phyloP scores from a whole-genome alignment of 306 rosid genomes.

The Cicer pinnatifidum region DNA sequence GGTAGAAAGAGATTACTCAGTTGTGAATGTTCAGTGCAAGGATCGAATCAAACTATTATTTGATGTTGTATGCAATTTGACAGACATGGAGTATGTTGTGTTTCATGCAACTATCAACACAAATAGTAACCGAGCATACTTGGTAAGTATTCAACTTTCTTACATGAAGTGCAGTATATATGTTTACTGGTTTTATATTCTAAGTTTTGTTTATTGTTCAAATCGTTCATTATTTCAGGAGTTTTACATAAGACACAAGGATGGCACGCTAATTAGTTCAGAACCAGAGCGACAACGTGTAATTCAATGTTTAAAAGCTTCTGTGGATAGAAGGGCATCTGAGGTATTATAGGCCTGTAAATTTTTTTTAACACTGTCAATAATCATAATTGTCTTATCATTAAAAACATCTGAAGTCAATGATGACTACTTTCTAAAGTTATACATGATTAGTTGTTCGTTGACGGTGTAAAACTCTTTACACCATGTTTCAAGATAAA shows the following conservation, averaged over 20 bases:
- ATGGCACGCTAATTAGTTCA: constrained; percentile 97
- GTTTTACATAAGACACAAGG: constrained; percentile 82
- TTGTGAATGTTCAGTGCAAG: constrained; percentile 85
- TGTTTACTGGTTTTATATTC: constrained; percentile 21
- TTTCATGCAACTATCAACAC: constrained; percentile 88
- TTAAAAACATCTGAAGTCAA: no score
- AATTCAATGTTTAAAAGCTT: constrained; percentile 84
- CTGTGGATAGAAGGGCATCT: constrained; percentile 85
- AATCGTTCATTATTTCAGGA: constrained; percentile 56
- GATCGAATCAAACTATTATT: constrained; percentile 80
- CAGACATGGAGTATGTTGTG: constrained; percentile 92
- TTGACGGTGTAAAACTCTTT: no score
- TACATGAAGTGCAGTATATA: neutral
- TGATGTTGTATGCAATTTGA: constrained; percentile 85
- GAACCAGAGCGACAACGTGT: constrained; percentile 90
- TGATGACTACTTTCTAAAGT: no score
- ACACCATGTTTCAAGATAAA: no score
- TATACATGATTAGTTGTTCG: no score
- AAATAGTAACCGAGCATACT: constrained; percentile 56
- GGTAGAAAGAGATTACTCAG: constrained; percentile 83
- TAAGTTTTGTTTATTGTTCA: constrained; percentile 14
- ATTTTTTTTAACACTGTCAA: no score
- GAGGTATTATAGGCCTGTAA: constrained; percentile 53
- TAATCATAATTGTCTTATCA: no score
- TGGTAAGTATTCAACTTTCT: constrained; percentile 55